A percentile compares a stretch with the other conserved stretches of the same genome.
phyloP scores from a whole-genome alignment of 2,329 filamentous ascomycete genomes.

The Septoria petroselini region DNA sequence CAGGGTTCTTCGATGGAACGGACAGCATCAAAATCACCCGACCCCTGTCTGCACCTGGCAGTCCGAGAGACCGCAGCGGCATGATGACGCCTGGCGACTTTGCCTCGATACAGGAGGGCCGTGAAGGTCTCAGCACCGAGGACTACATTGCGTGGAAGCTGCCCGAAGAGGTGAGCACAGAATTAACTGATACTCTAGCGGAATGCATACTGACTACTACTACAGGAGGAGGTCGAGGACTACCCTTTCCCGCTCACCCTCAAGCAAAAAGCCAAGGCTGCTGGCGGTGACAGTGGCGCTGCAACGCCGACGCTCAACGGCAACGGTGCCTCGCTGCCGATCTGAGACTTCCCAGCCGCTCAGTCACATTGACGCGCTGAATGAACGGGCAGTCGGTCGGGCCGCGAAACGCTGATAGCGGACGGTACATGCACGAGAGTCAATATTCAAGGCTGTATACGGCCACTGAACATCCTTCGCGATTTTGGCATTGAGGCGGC shows the following conservation, averaged over 20 bases:
- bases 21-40: conserved; percentile 87
- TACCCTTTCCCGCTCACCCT: conserved; percentile 69
- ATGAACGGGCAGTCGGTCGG: background rate
- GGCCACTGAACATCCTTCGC: too few species aligned
- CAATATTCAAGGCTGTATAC: too few species aligned
- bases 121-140: conserved; percentile 88
- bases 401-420: background rate
- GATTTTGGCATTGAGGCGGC: background rate
- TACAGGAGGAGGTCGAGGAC: conserved; percentile 73
- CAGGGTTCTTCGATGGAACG: conserved; percentile 85
- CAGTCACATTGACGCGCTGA: conserved; percentile 10
- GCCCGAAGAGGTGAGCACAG: conserved; percentile 67
- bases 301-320: conserved; percentile 28
- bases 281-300: conserved; percentile 16
- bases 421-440: too few species aligned
- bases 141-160: conserved; percentile 98
- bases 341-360: conserved; percentile 11
- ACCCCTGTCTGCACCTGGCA: conserved; percentile 90
- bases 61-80: conserved; percentile 81
- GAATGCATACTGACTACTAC: conserved; percentile 7
- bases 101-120: conserved; percentile 89
- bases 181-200: too few species aligned
- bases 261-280: conserved; percentile 44
- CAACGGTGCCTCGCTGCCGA: conserved; percentile 24
- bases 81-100: conserved; percentile 99